A percentile compares a stretch with the other conserved stretches of the same genome.
Conservation (phyloP, 2,329 filamentous ascomycete genomes). For the Penicillium sp. region DNA sequence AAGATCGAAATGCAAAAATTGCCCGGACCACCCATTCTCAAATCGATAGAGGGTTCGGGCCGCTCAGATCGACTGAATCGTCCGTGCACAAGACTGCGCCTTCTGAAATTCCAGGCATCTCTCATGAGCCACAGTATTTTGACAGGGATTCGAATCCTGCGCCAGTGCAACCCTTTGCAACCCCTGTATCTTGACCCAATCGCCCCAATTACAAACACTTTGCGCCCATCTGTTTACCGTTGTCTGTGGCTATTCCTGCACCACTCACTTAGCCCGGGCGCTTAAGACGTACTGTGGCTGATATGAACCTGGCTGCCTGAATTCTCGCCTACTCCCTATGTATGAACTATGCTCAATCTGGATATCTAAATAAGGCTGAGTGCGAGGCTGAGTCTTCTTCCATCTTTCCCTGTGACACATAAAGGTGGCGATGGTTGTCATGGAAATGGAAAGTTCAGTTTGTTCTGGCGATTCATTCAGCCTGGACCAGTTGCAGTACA, state of each 20-base stretch:
- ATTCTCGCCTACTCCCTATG: too few relatives aligned
- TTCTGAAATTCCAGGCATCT: background rate
- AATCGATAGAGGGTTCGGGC: background rate
- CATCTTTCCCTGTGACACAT: background rate
- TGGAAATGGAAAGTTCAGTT: background rate
- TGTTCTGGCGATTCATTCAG: background rate
- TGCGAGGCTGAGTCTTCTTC: background rate
- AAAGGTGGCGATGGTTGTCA: constrained; percentile 2
- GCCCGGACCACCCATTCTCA: background rate
- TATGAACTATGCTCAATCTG: too few relatives aligned
- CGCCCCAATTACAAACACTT: too few relatives aligned
- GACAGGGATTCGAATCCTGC: background rate
- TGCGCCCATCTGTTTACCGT: too few relatives aligned
- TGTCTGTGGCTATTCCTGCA: background rate
- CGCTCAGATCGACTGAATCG: background rate
- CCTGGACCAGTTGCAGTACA: background rate
- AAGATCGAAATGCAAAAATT: background rate
- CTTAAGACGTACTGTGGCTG: background rate
- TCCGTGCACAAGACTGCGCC: background rate
- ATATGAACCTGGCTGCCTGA: background rate
- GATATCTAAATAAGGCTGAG: background rate
- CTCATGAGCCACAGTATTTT: background rate
- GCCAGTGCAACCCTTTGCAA: background rate
- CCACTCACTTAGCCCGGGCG: background rate
- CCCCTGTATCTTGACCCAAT: background rate